Percentiles rank a stretch among this genome's conserved stretches.
Conservation (phyloP, 1,284 basidiomycete genomes). For the Cryptococcus hybrid region DNA sequence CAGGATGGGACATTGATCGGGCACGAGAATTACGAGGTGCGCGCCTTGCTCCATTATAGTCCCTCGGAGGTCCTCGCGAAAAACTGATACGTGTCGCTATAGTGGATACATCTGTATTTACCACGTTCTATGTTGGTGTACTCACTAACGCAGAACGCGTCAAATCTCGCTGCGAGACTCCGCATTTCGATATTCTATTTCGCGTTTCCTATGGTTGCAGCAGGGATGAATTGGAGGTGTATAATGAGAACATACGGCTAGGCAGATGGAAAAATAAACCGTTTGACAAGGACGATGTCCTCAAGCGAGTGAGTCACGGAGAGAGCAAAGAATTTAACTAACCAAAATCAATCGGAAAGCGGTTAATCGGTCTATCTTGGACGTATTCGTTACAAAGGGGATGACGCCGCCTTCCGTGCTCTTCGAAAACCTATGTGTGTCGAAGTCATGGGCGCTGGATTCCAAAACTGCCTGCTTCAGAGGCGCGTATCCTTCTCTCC, state of each 20-base stretch:
- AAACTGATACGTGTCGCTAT: neutral
- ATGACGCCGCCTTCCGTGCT: slow-evolving; percentile 61
- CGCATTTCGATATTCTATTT: slow-evolving; percentile 70
- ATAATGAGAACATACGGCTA: slow-evolving; percentile 65
- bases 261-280: slow-evolving; percentile 38
- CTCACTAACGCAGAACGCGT: slow-evolving; percentile 34
- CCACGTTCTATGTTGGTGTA: slow-evolving; percentile 71
- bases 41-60: neutral
- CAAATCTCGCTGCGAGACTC: slow-evolving; percentile 34
- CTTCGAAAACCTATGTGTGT: slow-evolving; percentile 53
- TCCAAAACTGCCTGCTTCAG: slow-evolving; percentile 54
- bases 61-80: neutral
- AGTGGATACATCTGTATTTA: slow-evolving; percentile 71
- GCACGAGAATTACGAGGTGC: slow-evolving; percentile 70
- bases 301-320: slow-evolving; percentile 33
- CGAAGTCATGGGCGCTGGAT: slow-evolving; percentile 76
- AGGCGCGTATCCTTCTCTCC: no score
- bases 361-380: slow-evolving; percentile 54
- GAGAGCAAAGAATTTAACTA: neutral
- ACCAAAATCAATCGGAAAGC: slow-evolving; percentile 9
- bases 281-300: slow-evolving; percentile 35
- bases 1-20: slow-evolving; percentile 72
- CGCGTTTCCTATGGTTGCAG: slow-evolving; percentile 68
- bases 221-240: slow-evolving; percentile 63
- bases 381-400: slow-evolving; percentile 55